A percentile compares a stretch with the other conserved stretches of the same genome.
Conservation (phyloP, 176 grass and related monocot species). For the Oryza rufipogon region DNA sequence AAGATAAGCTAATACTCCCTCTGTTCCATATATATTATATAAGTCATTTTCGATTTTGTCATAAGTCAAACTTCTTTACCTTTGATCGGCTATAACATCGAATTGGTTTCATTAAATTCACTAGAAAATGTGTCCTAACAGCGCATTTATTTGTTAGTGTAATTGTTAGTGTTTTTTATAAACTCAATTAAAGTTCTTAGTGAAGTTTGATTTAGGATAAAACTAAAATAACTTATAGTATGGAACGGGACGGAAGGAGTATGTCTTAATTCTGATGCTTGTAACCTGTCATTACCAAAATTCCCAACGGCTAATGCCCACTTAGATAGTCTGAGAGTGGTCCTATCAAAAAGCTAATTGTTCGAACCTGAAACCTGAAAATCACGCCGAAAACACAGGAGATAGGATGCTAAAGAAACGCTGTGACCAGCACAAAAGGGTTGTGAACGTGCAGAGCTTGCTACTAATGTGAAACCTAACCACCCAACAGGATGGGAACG, state of each 20-base stretch:
- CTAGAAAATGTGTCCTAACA: too few species aligned
- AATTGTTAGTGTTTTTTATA: too few species aligned
- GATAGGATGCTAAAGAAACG: not conserved
- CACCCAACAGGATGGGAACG: constrained; percentile 30
- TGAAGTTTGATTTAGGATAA: too few species aligned
- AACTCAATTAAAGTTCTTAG: too few species aligned
- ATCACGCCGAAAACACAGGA: not conserved
- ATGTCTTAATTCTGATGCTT: not conserved
- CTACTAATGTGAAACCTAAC: constrained; percentile 27
- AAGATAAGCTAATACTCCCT: not conserved
- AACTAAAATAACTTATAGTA: too few species aligned
- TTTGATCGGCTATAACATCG: too few species aligned
- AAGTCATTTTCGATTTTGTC: too few species aligned
- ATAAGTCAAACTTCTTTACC: too few species aligned
- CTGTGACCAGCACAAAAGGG: not conserved
- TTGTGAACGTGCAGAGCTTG: not conserved
- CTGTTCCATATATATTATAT: too few species aligned
- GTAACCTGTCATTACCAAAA: not conserved
- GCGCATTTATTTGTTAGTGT: too few species aligned
- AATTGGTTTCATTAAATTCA: too few species aligned
- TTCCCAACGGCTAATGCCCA: not conserved
- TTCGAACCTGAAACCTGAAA: constrained; percentile 1
- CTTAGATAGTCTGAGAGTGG: not conserved
- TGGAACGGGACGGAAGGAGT: too few species aligned
- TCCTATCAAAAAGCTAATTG: not conserved